Evolutionary conservation across 352 stramenopile genomes (phyloP), one percentile per base, ranked within the genome.

Genomic region (Pythium vanterpoolii): DNA sequence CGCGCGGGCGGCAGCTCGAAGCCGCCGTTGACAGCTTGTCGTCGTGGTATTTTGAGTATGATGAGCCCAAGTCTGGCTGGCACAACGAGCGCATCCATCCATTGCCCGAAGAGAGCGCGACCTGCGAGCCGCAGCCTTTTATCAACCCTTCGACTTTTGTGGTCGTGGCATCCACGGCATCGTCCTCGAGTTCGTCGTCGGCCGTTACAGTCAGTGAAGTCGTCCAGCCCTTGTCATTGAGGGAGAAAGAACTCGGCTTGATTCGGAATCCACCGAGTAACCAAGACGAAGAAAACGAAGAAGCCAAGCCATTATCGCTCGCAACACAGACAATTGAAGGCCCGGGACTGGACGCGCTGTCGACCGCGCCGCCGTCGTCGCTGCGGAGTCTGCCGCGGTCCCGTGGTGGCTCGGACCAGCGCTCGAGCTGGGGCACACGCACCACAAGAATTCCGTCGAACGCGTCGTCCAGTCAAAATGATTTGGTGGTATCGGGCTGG

Each of bases 401-500:
- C 7, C 54, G 62, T 3, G 21, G 28, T 31, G 56, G 57, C 18
- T 50, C 51, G 30, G 56, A 61, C 27, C 56, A 62, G 16, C 64
- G 56, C 39, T 66, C 57, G 19, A 64, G 49, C 30, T 45, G 30
- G 28, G 60, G 64, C 34, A 71, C 40, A 8, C 34, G 58, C 4
- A 40, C 23, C 47, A 56, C 51, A 30, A 64, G 52, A 8, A 26
- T 65, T 21, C 56, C 52, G 27, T 67, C 57, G 2, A 58, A 52
- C 19, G 43, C 44, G 1, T 56, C 64, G 18, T 57, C 54, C 8
- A 45, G 43, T 13, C 77, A 55, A 38, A 77, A 73, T 10, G 82
- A 91, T 39, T 74, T 91, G 45, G 76, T 87, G 56, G 73, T 91
- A 21, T 86, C 77, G 7, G 76, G 79, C 33, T 91, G 85, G 65